Percentiles rank a stretch among this genome's conserved stretches.
Conservation (phyloP, 2,329 filamentous ascomycete species). For the Alternaria triticina region DNA sequence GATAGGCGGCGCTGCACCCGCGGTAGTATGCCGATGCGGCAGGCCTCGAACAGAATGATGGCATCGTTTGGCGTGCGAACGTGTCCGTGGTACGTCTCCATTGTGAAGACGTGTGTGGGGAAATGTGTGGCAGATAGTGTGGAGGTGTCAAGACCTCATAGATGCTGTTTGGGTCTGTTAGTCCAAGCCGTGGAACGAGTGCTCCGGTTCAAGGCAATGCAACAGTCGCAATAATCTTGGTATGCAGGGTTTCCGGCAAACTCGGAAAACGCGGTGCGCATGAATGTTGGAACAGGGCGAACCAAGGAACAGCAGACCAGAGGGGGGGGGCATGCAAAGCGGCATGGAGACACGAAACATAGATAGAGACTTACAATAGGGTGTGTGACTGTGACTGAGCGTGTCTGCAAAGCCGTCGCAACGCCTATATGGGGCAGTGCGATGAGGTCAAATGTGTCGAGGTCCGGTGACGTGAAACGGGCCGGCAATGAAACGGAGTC, state of each 20-base stretch:
- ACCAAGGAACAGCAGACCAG: neutral
- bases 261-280: slow-evolving; percentile 3
- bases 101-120: slow-evolving; percentile 47
- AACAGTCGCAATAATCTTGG: neutral
- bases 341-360: slow-evolving; percentile 1
- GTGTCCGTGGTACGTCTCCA: slow-evolving; percentile 97
- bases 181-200: neutral
- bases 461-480: slow-evolving; percentile 26
- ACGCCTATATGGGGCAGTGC: slow-evolving; percentile 11
- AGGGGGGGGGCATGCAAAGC: neutral
- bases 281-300: neutral
- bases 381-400: slow-evolving; percentile 13
- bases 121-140: neutral
- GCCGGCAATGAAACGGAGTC: slow-evolving; percentile 28
- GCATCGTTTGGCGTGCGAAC: slow-evolving; percentile 96
- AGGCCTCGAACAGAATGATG: slow-evolving; percentile 98
- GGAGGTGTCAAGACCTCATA: slow-evolving; percentile 10
- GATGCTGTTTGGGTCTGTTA: slow-evolving; percentile 20
- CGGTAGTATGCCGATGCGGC: slow-evolving; percentile 84
- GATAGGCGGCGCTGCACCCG: slow-evolving; percentile 91
- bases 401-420: neutral
- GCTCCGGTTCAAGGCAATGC: neutral
- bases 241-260: slow-evolving; percentile 9
- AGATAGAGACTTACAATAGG: slow-evolving; percentile 19
- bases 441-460: neutral